phyloP scores from a whole-genome alignment of 1,139 yeast genomes.

The Blastobotrys malaysiensis region DNA sequence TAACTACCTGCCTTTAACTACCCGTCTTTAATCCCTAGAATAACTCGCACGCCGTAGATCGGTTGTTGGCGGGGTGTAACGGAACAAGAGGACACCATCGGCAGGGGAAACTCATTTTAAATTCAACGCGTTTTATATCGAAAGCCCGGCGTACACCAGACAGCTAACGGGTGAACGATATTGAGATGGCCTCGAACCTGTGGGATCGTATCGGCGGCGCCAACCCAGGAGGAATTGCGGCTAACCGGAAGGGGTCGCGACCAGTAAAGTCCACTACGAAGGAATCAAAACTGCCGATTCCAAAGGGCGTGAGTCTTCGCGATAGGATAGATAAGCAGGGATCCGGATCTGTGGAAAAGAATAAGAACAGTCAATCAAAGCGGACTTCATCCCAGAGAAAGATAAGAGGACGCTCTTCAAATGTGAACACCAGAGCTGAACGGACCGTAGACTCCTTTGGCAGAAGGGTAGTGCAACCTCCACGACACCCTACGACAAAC shows the following conservation, averaged over 20 bases:
- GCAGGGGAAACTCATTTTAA: too few relatives aligned
- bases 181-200: background rate
- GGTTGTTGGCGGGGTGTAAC: too few relatives aligned
- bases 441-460: background rate
- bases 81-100: too few relatives aligned
- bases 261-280: background rate
- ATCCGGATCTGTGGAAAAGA: background rate
- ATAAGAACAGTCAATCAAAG: background rate
- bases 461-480: background rate
- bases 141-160: too few relatives aligned
- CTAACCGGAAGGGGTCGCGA: background rate
- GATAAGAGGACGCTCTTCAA: background rate
- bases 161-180: too few relatives aligned
- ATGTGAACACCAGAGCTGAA: background rate
- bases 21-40: too few relatives aligned
- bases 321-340: background rate
- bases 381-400: too few relatives aligned
- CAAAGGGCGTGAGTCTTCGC: background rate
- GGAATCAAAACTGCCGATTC: background rate
- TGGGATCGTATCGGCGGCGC: background rate
- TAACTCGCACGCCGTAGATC: too few relatives aligned
- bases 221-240: background rate
- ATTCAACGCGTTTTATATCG: too few relatives aligned
- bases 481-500: background rate
- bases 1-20: too few relatives aligned